phyloP scores from a whole-genome alignment of 331 rosid species.

The Quercus lobata region DNA sequence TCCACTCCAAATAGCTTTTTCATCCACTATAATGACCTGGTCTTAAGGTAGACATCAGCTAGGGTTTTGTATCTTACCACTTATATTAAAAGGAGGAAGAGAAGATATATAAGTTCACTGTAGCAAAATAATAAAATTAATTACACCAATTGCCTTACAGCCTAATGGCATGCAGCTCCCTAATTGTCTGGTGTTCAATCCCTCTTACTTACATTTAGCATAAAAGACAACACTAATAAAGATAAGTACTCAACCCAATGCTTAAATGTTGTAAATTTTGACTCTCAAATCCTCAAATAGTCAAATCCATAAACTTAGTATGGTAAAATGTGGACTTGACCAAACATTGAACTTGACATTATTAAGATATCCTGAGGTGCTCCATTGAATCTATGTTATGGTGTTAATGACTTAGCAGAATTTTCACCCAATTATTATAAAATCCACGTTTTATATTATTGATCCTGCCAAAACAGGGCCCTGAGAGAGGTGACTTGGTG shows the following conservation, averaged over 20 bases:
- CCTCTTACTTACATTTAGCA: no score
- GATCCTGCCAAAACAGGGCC: neutral
- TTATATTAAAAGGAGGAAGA: neutral
- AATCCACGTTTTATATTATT: neutral
- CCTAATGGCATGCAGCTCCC: no score
- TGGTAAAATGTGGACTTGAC: neutral
- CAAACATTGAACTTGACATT: neutral
- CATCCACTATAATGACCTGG: no score
- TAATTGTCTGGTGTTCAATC: no score
- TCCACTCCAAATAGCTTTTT: neutral
- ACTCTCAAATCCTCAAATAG: neutral
- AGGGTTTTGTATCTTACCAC: neutral
- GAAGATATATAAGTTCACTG: neutral
- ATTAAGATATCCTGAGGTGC: neutral
- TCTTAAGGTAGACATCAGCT: neutral
- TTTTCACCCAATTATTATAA: neutral
- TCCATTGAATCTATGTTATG: neutral
- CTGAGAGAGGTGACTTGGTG: neutral
- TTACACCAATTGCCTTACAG: neutral
- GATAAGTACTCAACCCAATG: neutral
- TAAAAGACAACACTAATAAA: neutral
- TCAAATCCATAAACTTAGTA: neutral
- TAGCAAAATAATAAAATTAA: neutral
- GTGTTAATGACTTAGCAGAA: neutral
- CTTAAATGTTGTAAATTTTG: neutral